Conservation (phyloP, 768 basidiomycete genomes). For the Trametes coccinea region DNA sequence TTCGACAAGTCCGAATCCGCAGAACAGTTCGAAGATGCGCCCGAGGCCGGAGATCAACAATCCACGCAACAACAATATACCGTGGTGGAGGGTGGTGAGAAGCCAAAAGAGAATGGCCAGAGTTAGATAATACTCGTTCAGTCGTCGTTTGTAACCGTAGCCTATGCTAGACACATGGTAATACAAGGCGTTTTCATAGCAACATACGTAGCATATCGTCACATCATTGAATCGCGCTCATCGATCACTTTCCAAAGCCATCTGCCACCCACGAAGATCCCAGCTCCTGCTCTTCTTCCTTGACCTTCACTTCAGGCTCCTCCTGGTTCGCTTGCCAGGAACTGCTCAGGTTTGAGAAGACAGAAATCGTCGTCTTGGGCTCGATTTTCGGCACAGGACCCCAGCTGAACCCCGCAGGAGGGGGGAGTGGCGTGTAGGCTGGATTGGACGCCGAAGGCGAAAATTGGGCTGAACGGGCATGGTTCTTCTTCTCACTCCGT, state of each 20-base stretch:
- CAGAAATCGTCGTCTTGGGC: conserved; percentile 23
- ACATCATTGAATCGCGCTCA: background rate
- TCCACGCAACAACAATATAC: background rate
- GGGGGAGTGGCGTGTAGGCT: conserved; percentile 12
- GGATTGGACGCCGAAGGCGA: conserved; percentile 25
- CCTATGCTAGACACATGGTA: conserved; percentile 12
- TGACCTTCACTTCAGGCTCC: conserved; percentile 2
- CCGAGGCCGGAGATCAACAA: background rate
- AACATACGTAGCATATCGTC: background rate
- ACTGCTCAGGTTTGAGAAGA: conserved; percentile 1
- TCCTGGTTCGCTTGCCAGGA: conserved; percentile 1
- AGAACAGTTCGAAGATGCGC: conserved; percentile 20
- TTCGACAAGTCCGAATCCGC: conserved; percentile 24
- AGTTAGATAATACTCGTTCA: background rate
- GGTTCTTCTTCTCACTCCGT: conserved; percentile 30
- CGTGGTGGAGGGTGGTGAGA: background rate
- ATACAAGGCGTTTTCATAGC: conserved; percentile 3
- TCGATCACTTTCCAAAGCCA: conserved; percentile 14
- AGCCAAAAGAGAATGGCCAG: background rate
- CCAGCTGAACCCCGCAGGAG: conserved; percentile 52
- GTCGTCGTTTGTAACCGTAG: conserved; percentile 8
- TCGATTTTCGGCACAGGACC: conserved; percentile 52
- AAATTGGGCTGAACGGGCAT: conserved; percentile 36
- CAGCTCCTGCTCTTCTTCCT: conserved; percentile 8
- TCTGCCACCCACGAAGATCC: conserved; percentile 20